Evolutionary conservation across 2,329 filamentous ascomycete genomes (phyloP).

Genomic region (Arthrobotrys musiformis): DNA sequence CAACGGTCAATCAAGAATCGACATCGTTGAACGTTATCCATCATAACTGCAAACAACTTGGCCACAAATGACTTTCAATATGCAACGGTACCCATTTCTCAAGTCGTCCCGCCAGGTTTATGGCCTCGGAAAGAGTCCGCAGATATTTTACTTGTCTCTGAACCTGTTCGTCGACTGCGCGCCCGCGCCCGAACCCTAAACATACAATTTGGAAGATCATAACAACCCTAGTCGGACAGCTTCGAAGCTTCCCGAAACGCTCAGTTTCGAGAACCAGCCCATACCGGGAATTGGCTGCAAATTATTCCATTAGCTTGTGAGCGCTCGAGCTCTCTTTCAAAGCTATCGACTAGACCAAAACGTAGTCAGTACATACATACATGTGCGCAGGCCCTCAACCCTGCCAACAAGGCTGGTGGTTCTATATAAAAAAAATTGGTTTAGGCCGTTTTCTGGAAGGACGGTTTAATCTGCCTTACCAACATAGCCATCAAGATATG

Average conservation of each 20-base stretch:
- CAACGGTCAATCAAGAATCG: neutral
- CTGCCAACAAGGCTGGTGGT: conserved; percentile 2
- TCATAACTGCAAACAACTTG: conserved; percentile 28
- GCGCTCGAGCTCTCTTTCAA: conserved; percentile 32
- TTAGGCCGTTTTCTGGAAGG: conserved; percentile 28
- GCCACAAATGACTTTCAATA: neutral
- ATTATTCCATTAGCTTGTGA: conserved; percentile 9
- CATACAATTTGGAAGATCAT: neutral
- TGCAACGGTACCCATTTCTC: neutral
- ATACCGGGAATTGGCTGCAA: neutral
- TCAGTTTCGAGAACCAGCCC: neutral
- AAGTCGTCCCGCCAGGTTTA: no score
- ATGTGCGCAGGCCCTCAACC: conserved; percentile 21
- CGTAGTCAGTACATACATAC: neutral
- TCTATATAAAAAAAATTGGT: neutral
- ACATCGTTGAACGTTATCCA: conserved; percentile 8
- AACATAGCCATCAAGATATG: conserved; percentile 28
- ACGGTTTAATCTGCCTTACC: conserved; percentile 37
- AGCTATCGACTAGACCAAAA: neutral
- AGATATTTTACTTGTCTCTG: neutral
- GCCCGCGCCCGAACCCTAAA: conserved; percentile 1
- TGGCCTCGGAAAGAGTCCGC: conserved; percentile 32
- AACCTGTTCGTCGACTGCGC: neutral
- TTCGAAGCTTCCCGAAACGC: conserved; percentile 43
- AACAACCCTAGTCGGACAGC: neutral